Conservation (phyloP, 164 flowering plant species). For the Magnolia kwangsiensis region DNA sequence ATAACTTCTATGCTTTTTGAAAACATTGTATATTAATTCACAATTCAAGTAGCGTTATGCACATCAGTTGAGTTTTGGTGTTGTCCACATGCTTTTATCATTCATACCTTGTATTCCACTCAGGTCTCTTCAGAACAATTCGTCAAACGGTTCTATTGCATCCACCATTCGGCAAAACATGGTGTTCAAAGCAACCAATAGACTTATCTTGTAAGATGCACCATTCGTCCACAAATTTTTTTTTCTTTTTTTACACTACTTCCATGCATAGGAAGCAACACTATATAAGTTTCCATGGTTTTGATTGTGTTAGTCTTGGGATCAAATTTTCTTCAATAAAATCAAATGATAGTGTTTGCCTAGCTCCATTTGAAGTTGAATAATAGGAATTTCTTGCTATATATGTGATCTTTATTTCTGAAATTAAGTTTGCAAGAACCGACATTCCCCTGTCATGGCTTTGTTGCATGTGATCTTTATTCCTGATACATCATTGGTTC, state of each 20-base stretch:
- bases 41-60: background rate
- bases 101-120: background rate
- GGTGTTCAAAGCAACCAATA: constrained; percentile 32
- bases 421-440: too few relatives aligned
- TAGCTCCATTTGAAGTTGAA: background rate
- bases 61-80: background rate
- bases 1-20: background rate
- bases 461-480: too few relatives aligned
- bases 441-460: too few relatives aligned
- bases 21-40: background rate
- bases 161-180: constrained; percentile 56
- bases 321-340: background rate
- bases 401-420: background rate
- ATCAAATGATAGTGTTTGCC: background rate
- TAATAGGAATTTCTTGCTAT: background rate
- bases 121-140: constrained; percentile 60
- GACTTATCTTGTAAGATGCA: constrained; percentile 49
- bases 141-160: constrained; percentile 44
- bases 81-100: background rate
- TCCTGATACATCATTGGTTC: too few relatives aligned
- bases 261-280: background rate
- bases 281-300: background rate
- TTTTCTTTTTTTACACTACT: background rate
- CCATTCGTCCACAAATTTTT: too few relatives aligned
- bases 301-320: background rate